These are phyloP conservation scores for Secale cereale DNA, from an alignment of 176 grass and related monocot genomes.

Conservation along the genomic window DNA sequence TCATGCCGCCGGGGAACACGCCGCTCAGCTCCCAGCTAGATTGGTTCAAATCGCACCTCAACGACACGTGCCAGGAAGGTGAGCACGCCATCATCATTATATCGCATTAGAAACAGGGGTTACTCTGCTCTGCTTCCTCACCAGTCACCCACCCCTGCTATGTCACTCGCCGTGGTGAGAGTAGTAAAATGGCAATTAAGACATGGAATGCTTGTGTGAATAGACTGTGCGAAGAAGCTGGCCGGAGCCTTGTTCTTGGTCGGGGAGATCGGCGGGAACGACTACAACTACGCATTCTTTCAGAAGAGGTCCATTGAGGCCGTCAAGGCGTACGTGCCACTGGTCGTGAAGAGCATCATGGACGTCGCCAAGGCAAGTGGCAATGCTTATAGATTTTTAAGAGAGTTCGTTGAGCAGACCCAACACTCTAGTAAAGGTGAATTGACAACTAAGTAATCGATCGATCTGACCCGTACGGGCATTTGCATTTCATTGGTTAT, in stretches of 20 bases:
- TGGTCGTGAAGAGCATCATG: constrained; percentile 57
- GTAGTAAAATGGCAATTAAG: too few species aligned
- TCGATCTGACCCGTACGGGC: too few species aligned
- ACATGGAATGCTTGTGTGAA: too few species aligned
- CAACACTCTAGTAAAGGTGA: neutral
- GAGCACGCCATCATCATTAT: neutral
- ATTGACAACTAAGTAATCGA: neutral
- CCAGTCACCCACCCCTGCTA: neutral
- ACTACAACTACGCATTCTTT: constrained; percentile 92
- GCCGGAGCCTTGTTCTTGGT: constrained; percentile 68
- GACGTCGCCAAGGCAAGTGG: constrained; percentile 47
- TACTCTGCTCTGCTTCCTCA: neutral
- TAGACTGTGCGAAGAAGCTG: constrained; percentile 59
- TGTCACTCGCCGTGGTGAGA: neutral
- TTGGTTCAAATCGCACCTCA: constrained; percentile 77
- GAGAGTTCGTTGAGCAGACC: constrained; percentile 24
- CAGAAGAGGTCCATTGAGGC: constrained; percentile 49
- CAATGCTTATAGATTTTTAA: neutral
- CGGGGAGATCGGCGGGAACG: constrained; percentile 94
- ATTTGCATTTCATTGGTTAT: neutral
- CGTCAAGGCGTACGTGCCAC: constrained; percentile 65
- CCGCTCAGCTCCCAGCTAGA: constrained; percentile 71
- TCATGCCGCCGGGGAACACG: constrained; percentile 44
- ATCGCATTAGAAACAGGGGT: neutral
- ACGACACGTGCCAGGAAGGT: constrained; percentile 66